Evolutionary conservation across 306 rosid genomes (phyloP), one percentile per base, ranked within the genome.

Genomic region (Gastrolobium villosum): DNA sequence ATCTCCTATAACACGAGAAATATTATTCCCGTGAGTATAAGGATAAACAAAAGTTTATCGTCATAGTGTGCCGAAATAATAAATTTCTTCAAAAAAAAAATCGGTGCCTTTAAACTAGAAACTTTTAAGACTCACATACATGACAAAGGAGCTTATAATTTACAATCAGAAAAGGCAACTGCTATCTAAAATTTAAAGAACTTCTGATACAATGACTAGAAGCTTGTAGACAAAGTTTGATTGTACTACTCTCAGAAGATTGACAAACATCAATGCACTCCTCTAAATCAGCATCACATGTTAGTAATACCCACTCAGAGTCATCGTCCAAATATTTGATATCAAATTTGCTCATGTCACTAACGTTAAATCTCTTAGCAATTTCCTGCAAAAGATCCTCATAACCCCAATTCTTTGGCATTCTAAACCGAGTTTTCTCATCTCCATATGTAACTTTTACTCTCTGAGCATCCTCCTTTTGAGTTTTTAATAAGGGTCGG

Each of bases 281-380:
- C 79, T 91, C 96, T 55, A 91, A 82, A 84, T 96, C 98, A 76
- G 88, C 90, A 84, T 93, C 98, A 84, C 98, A 90, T 36, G 98
- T 93, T 57, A 93, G 84, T 48, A 96, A 82, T 13, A 96, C 93
- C 99, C 99, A 91, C 54, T 96, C 99, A 5, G 80, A 80, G 46
- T 96, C 99, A 78, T 96, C 99, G 35, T 96, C 99, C 88, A 96
- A 89, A 76, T 96, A 96, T 79, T 90, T 96, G 54, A 96, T 41
- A 83, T 89, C 88, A 4, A 71, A 93, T 65, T 64, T 83, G 74
- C 79, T 85, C 89, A 89, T 84, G 79, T 93, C 96, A 55, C 72
- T 76, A 31, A 93, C 80, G 56, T 79, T 76, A 73, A 91, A 96
- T 75, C 98, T 81, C 70, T 71, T 84, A 41, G 76, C 86, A 32